phyloP scores from a whole-genome alignment of 2,329 filamentous ascomycete genomes.

The Epichloe gansuensis region DNA sequence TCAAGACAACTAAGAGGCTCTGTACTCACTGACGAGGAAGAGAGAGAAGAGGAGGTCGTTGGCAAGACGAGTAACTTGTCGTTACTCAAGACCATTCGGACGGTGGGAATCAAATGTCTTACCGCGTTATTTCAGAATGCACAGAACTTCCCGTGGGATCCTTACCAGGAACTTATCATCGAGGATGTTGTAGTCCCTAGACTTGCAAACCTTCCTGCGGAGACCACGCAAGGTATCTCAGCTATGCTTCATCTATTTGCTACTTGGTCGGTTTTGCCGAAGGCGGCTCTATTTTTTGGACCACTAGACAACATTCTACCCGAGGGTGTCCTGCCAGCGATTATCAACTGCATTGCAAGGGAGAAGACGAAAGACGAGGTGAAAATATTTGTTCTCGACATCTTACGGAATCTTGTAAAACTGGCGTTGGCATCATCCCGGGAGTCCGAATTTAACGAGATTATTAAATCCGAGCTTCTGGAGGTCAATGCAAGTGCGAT shows the following conservation, averaged over 20 bases:
- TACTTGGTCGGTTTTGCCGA: constrained; percentile 61
- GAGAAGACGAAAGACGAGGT: constrained; percentile 75
- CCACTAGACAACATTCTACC: constrained; percentile 30
- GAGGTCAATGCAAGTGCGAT: constrained; percentile 45
- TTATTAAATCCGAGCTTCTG: constrained; percentile 43
- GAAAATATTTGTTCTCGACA: constrained; percentile 65
- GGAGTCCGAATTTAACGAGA: constrained; percentile 43
- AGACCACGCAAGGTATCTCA: constrained; percentile 84
- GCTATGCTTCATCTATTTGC: constrained; percentile 68
- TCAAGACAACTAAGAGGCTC: constrained; percentile 43
- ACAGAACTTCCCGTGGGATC: constrained; percentile 55
- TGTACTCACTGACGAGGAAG: constrained; percentile 16
- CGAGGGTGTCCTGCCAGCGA: constrained; percentile 50
- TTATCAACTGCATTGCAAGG: constrained; percentile 60
- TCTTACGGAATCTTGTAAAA: constrained; percentile 57
- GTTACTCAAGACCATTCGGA: constrained; percentile 52
- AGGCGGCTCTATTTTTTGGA: constrained; percentile 52
- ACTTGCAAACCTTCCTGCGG: constrained; percentile 63
- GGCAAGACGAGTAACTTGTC: constrained; percentile 37
- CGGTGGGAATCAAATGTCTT: constrained; percentile 70
- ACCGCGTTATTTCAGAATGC: constrained; percentile 65
- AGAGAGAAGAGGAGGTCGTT: constrained; percentile 28
- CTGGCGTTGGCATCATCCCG: constrained; percentile 41
- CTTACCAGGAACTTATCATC: constrained; percentile 59
- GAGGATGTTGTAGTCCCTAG: constrained; percentile 64